These are phyloP conservation scores for Colletotrichum orbiculare DNA, from an alignment of 2,329 filamentous ascomycete species.

Conservation along the genomic window DNA sequence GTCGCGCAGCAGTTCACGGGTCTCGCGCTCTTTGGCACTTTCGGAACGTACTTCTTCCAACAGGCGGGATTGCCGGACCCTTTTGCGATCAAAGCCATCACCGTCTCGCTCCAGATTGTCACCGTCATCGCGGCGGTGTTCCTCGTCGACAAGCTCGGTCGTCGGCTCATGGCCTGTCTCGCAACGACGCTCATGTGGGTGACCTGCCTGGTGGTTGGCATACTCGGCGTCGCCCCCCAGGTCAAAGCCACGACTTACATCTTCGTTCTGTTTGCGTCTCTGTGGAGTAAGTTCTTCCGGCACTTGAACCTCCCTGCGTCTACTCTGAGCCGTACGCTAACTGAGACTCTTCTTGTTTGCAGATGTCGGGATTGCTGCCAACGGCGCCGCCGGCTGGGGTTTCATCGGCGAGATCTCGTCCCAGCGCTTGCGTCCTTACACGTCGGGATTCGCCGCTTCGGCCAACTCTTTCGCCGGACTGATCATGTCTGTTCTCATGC, in stretches of 20 bases:
- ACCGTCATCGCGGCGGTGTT: conserved; percentile 30
- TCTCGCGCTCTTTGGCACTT: conserved; percentile 34
- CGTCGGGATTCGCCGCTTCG: conserved; percentile 44
- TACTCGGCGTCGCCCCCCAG: conserved; percentile 21
- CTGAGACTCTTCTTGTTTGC: neutral
- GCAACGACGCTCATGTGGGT: conserved; percentile 33
- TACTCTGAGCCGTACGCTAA: neutral
- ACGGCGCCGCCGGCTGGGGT: conserved; percentile 44
- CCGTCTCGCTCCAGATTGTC: conserved; percentile 37
- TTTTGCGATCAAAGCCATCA: conserved; percentile 40
- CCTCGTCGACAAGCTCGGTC: conserved; percentile 33
- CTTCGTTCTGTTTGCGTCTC: conserved; percentile 36
- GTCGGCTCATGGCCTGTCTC: conserved; percentile 35
- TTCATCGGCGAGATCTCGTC: conserved; percentile 50
- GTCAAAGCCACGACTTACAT: conserved; percentile 22
- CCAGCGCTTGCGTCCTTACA: conserved; percentile 46
- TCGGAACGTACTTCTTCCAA: conserved; percentile 47
- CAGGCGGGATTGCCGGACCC: conserved; percentile 44
- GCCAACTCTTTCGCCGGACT: conserved; percentile 38
- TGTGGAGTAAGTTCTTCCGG: conserved; percentile 27
- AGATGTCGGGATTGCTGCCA: conserved; percentile 42
- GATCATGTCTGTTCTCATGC: conserved; percentile 40
- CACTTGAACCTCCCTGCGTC: too few relatives aligned
- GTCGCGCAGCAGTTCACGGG: conserved; percentile 39
- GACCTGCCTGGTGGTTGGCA: conserved; percentile 32